Percentiles rank a stretch among this genome's conserved stretches.
phyloP scores from a whole-genome alignment of 441 rosid genomes.

The Dalechampia spathulata region DNA sequence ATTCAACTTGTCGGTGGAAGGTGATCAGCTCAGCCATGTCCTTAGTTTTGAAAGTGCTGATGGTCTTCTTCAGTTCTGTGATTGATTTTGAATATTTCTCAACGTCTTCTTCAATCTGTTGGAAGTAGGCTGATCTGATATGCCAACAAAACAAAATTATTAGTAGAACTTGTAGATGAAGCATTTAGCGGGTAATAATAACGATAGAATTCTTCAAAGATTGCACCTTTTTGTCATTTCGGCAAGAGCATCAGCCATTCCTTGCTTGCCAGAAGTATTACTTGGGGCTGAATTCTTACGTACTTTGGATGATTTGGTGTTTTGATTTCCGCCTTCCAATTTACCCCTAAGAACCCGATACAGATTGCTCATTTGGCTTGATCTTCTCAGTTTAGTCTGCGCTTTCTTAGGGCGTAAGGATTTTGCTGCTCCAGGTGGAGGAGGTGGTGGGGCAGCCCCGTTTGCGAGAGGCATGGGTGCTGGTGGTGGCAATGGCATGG shows the following conservation, averaged over 20 bases:
- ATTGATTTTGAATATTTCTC: slow-evolving; percentile 51
- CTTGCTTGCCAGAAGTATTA: slow-evolving; percentile 55
- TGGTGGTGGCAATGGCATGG: slow-evolving; percentile 29
- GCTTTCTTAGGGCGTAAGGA: slow-evolving; percentile 62
- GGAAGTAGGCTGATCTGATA: slow-evolving; percentile 77
- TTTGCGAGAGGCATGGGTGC: slow-evolving; percentile 23
- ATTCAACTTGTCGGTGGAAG: slow-evolving; percentile 61
- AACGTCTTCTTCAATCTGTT: slow-evolving; percentile 75
- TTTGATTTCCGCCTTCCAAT: slow-evolving; percentile 51
- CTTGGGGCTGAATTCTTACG: slow-evolving; percentile 25
- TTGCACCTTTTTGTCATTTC: slow-evolving; percentile 78
- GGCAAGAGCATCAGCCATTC: slow-evolving; percentile 96
- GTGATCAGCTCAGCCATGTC: slow-evolving; percentile 65
- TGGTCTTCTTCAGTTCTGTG: slow-evolving; percentile 41
- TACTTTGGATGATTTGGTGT: slow-evolving; percentile 28
- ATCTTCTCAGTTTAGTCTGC: slow-evolving; percentile 66
- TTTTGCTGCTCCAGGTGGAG: slow-evolving; percentile 43
- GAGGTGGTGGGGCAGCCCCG: slow-evolving; percentile 52
- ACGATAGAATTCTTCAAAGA: too few relatives aligned
- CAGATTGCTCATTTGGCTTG: slow-evolving; percentile 58
- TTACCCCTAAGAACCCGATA: slow-evolving; percentile 67
- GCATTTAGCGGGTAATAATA: too few relatives aligned
- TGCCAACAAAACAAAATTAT: too few relatives aligned
- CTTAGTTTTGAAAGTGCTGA: slow-evolving; percentile 56
- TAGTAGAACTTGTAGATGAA: too few relatives aligned